Evolutionary conservation across 495 filamentous ascomycete genomes (phyloP).

Genomic region (Darksidea phi): DNA sequence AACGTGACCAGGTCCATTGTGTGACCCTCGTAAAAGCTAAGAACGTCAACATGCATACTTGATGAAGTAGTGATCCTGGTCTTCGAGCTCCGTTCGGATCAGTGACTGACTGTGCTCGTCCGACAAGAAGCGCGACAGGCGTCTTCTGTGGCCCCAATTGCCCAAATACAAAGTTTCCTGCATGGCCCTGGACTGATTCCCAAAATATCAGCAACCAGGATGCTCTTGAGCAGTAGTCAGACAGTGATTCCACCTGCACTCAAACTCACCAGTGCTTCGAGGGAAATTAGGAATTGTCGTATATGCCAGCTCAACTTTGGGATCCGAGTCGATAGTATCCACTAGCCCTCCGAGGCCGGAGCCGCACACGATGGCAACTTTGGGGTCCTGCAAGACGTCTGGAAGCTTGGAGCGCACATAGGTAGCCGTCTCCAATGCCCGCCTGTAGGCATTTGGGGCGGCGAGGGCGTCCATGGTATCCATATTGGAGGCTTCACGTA

Average conservation of each 20-base stretch:
- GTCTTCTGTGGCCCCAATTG: constrained; percentile 53
- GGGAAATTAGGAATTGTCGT: constrained; percentile 66
- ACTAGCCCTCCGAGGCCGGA: constrained; percentile 70
- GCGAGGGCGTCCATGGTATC: constrained; percentile 24
- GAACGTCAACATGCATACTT: constrained; percentile 4
- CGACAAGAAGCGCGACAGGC: constrained; percentile 70
- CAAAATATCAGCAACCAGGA: constrained; percentile 1
- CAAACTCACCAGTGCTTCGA: constrained; percentile 60
- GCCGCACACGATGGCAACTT: constrained; percentile 70
- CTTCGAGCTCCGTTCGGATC: constrained; percentile 1
- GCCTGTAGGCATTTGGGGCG: constrained; percentile 30
- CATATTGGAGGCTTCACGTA: background rate
- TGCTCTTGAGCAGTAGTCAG: background rate
- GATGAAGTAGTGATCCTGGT: background rate
- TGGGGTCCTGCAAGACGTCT: constrained; percentile 51
- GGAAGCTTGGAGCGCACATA: constrained; percentile 45
- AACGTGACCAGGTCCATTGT: constrained; percentile 67
- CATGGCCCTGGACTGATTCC: constrained; percentile 64
- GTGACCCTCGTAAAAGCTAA: constrained; percentile 76
- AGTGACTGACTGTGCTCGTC: constrained; percentile 65
- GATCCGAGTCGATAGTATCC: constrained; percentile 54
- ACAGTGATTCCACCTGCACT: background rate
- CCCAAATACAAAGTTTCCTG: constrained; percentile 72
- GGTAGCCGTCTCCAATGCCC: constrained; percentile 39
- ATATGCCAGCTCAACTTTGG: constrained; percentile 61